Conservation (phyloP, 2,329 filamentous ascomycete species). For the Xylariomycetidae sp. region DNA sequence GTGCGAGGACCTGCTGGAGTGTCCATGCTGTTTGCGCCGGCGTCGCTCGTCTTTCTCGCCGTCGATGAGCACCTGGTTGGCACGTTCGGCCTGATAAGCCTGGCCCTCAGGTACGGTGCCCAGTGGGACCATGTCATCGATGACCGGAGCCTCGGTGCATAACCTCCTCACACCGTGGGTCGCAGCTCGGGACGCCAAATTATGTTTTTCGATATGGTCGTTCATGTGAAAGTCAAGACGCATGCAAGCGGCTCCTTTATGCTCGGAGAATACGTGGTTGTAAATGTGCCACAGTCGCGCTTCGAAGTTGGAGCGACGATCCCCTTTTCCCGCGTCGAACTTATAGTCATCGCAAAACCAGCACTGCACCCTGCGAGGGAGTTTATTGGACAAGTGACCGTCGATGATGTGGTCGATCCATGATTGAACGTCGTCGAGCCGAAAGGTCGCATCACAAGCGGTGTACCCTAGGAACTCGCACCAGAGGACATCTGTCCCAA, state of each 20-base stretch:
- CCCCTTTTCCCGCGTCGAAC: conserved; percentile 24
- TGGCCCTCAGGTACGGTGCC: no score
- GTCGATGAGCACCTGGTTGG: no score
- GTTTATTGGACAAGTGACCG: conserved; percentile 28
- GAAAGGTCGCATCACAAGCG: conserved; percentile 33
- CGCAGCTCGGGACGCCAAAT: conserved; percentile 5
- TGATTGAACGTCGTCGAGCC: conserved; percentile 26
- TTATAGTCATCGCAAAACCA: conserved; percentile 41
- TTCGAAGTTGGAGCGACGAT: conserved; percentile 24
- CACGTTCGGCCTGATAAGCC: no score
- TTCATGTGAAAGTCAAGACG: conserved; percentile 85
- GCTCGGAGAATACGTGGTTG: conserved; percentile 32
- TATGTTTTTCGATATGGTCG: conserved; percentile 49
- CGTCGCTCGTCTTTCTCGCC: no score
- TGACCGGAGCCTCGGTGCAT: conserved; percentile 10
- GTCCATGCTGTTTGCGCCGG: no score
- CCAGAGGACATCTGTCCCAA: no score
- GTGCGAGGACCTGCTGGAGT: no score
- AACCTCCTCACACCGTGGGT: conserved; percentile 3
- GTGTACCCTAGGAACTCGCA: conserved; percentile 39
- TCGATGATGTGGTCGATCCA: conserved; percentile 43
- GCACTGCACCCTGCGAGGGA: conserved; percentile 35
- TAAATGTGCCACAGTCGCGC: conserved; percentile 45
- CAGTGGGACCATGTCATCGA: no score
- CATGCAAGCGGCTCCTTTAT: conserved; percentile 41